Conservation (phyloP, 768 basidiomycete genomes). For the Mycena indigotica region DNA sequence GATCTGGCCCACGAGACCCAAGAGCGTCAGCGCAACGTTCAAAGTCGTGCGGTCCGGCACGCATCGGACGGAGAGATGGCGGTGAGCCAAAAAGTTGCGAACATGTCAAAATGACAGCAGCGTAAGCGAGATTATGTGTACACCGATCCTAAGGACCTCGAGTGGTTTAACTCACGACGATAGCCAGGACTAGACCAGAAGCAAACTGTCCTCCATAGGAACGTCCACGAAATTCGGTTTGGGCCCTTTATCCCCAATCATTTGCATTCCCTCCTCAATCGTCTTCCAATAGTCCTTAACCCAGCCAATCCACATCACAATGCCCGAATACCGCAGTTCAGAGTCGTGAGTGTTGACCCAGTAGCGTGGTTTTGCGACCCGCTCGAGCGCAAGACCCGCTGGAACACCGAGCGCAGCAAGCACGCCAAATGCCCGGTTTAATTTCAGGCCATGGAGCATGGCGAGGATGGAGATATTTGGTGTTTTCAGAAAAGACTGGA, state of each 20-base stretch:
- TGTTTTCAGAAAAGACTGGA: not conserved
- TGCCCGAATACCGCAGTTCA: not conserved
- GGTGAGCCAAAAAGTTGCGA: too few species aligned
- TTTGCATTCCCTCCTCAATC: not conserved
- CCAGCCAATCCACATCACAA: not conserved
- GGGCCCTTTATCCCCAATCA: not conserved
- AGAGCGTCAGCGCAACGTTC: too few species aligned
- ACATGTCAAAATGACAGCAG: too few species aligned
- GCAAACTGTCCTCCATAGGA: not conserved
- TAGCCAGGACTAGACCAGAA: too few species aligned
- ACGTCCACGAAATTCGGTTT: not conserved
- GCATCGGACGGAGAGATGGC: too few species aligned
- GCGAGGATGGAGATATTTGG: not conserved
- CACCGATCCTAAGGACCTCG: too few species aligned
- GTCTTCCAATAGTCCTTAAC: not conserved
- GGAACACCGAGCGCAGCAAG: not conserved
- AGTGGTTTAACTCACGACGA: too few species aligned
- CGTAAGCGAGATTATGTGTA: too few species aligned
- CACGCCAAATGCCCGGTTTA: not conserved
- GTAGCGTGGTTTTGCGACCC: not conserved
- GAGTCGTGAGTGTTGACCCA: not conserved
- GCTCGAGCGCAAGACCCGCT: not conserved
- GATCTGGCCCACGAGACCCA: too few species aligned
- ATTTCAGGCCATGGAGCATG: not conserved
- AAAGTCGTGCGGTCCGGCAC: too few species aligned